Evolutionary conservation across 2,329 filamentous ascomycete genomes (phyloP).

Genomic region (Clarireedia paspali): DNA sequence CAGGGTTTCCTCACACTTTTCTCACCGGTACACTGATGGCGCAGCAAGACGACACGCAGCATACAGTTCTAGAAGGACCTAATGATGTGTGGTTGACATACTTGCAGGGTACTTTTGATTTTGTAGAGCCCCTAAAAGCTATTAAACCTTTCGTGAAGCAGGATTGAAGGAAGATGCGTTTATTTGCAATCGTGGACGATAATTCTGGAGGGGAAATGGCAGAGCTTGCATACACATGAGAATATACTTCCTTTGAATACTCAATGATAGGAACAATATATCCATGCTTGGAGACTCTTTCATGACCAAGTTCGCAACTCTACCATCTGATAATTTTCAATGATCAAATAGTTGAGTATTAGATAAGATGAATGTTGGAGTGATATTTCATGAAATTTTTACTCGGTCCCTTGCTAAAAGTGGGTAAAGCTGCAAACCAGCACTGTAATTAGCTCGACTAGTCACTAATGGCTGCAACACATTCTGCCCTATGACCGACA

Average conservation of each 20-base stretch:
- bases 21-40: slow-evolving; percentile 31
- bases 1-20: slow-evolving; percentile 60
- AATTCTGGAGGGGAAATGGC: background rate
- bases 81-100: slow-evolving; percentile 23
- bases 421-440: no score
- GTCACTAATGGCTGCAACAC: no score
- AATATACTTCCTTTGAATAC: background rate
- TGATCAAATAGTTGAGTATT: no score
- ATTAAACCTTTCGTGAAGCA: background rate
- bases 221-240: background rate
- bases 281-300: no score
- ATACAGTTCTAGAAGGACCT: slow-evolving; percentile 31
- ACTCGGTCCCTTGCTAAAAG: no score
- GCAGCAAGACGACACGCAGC: slow-evolving; percentile 21
- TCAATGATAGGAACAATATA: no score
- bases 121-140: background rate
- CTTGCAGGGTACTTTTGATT: background rate
- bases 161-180: background rate
- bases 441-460: no score
- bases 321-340: no score
- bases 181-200: background rate
- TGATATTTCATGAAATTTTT: no score
- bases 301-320: no score
- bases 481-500: no score
- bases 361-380: no score